phyloP scores from a whole-genome alignment of 164 flowering plant genomes.

The Stephania cephalantha region DNA sequence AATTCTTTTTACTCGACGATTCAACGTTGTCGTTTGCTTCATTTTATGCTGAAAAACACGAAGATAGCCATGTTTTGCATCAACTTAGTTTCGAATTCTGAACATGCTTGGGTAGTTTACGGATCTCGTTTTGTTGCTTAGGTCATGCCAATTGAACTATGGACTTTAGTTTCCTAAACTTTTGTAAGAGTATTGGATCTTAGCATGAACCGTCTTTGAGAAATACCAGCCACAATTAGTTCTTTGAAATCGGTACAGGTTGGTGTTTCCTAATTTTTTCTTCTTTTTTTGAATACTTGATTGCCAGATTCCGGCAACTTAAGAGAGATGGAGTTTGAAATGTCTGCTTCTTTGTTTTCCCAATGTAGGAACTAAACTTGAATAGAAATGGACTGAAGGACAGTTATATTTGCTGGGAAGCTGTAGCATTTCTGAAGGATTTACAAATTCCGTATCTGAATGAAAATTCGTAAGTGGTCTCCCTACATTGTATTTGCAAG shows the following conservation, averaged over 20 bases:
- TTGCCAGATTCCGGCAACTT: not conserved
- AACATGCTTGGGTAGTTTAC: no score
- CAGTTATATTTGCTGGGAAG: constrained; percentile 60
- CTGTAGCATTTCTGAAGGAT: constrained; percentile 44
- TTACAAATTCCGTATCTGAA: constrained; percentile 44
- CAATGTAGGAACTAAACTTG: constrained; percentile 54
- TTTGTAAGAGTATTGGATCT: constrained; percentile 62
- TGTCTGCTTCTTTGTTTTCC: not conserved
- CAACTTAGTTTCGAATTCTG: no score
- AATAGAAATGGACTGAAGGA: constrained; percentile 51
- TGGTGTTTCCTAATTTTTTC: not conserved
- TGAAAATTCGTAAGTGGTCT: constrained; percentile 57
- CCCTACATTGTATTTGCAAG: not conserved
- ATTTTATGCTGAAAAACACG: no score
- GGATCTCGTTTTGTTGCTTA: constrained; percentile 8
- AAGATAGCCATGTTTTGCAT: no score
- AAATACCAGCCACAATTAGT: constrained; percentile 47
- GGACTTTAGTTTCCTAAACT: constrained; percentile 47
- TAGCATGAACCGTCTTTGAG: constrained; percentile 47
- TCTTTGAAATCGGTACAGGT: constrained; percentile 55
- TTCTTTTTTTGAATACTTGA: no score
- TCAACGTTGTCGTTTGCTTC: no score
- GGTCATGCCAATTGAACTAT: constrained; percentile 84
- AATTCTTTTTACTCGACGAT: no score
- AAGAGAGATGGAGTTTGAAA: not conserved